A percentile compares a stretch with the other conserved stretches of the same genome.
Evolutionary conservation across 805 yeast species (phyloP).

Genomic region (Tetrapisispora pingtungensis): DNA sequence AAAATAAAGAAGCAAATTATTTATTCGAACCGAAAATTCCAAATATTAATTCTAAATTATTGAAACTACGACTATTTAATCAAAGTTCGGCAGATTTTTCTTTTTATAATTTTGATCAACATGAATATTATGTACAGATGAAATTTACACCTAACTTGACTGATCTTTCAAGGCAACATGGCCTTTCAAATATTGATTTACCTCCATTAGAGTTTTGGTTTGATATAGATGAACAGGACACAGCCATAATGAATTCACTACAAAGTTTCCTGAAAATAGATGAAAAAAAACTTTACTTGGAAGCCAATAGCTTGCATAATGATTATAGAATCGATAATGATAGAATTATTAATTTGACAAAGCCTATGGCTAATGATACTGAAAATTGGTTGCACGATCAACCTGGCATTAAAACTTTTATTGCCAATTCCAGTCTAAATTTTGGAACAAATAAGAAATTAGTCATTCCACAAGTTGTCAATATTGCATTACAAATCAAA

Average conservation of each 20-base stretch:
- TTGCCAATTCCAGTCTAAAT: constrained; percentile 17
- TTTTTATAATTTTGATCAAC: constrained; percentile 19
- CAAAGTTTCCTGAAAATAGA: constrained; percentile 17
- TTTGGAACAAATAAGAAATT: constrained; percentile 10
- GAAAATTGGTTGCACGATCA: constrained; percentile 30
- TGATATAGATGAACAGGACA: constrained; percentile 22
- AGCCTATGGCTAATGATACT: constrained; percentile 15
- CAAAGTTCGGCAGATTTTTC: constrained; percentile 7
- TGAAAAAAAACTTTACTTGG: constrained; percentile 14
- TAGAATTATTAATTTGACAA: constrained; percentile 9
- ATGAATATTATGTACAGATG: constrained; percentile 23
- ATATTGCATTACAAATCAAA: constrained; percentile 8
- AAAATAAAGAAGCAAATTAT: background rate
- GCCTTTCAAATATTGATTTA: background rate
- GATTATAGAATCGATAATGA: constrained; percentile 21
- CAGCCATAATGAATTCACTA: constrained; percentile 13
- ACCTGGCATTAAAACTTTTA: constrained; percentile 35
- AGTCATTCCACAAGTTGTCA: constrained; percentile 6
- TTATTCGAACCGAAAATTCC: constrained; percentile 21
- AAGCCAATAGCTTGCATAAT: constrained; percentile 18
- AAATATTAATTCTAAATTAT: constrained; percentile 14
- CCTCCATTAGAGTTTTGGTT: constrained; percentile 26
- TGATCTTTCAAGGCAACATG: background rate
- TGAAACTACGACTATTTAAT: constrained; percentile 16
- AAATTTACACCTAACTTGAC: constrained; percentile 16